phyloP scores from a whole-genome alignment of 345 rosid genomes.

The Mallotus nudiflorus region DNA sequence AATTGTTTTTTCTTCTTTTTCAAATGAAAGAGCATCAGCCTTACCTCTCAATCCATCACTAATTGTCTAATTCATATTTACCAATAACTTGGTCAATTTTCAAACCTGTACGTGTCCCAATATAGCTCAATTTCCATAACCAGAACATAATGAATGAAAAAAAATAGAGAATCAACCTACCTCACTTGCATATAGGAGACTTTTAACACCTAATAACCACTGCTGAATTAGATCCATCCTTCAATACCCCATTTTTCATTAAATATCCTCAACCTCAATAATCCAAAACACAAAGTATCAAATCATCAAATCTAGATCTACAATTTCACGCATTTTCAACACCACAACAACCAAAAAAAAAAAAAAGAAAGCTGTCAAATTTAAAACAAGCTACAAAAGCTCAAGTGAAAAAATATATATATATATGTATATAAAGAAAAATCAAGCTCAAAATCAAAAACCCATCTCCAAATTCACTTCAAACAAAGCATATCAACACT shows the following conservation, averaged over 20 bases:
- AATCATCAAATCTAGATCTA: conserved; percentile 33
- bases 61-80: neutral
- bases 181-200: neutral
- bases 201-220: neutral
- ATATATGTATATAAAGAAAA: neutral
- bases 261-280: conserved; percentile 20
- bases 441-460: conserved; percentile 14
- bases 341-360: conserved; percentile 14
- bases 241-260: conserved; percentile 16
- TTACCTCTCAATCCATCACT: conserved; percentile 2
- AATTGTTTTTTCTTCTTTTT: neutral
- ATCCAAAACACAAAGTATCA: conserved; percentile 15
- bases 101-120: neutral
- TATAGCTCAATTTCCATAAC: neutral
- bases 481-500: conserved; percentile 14
- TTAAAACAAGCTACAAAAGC: conserved; percentile 13
- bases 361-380: neutral
- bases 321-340: conserved; percentile 19
- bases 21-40: neutral
- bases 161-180: neutral
- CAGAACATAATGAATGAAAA: conserved; percentile 1
- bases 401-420: neutral
- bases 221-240: conserved; percentile 28
- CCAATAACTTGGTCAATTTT: neutral
- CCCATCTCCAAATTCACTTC: conserved; percentile 25